These are phyloP conservation scores for Fusarium ambrosium DNA, from an alignment of 2,329 filamentous ascomycete species.

Conservation along the genomic window DNA sequence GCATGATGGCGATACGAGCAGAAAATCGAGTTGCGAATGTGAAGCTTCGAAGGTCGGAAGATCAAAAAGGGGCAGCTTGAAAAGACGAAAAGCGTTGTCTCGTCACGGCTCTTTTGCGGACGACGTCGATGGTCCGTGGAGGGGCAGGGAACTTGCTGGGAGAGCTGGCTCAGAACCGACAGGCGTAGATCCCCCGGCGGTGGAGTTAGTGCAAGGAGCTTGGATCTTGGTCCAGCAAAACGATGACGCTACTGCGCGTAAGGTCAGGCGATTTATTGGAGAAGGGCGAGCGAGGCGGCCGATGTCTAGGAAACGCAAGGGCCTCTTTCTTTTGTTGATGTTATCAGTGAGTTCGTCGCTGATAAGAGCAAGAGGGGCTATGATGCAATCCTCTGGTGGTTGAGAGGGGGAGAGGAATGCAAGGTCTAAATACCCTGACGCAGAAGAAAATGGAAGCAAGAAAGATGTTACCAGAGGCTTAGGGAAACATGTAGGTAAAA, in stretches of 20 bases:
- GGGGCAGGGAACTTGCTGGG: slow-evolving; percentile 43
- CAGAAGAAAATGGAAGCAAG: slow-evolving; percentile 27
- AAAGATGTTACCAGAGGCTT: slow-evolving; percentile 26
- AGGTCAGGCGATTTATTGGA: slow-evolving; percentile 47
- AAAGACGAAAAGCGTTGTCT: slow-evolving; percentile 27
- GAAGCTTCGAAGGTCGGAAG: neutral
- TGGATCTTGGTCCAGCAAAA: slow-evolving; percentile 37
- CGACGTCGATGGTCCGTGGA: slow-evolving; percentile 43
- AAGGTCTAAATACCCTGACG: slow-evolving; percentile 18
- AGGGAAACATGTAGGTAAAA: slow-evolving; percentile 10
- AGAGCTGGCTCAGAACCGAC: slow-evolving; percentile 37
- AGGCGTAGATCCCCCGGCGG: slow-evolving; percentile 44
- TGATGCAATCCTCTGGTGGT: neutral
- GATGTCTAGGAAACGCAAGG: slow-evolving; percentile 26
- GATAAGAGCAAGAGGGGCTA: neutral
- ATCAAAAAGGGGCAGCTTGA: slow-evolving; percentile 9
- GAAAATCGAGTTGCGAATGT: neutral
- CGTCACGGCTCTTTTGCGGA: slow-evolving; percentile 35
- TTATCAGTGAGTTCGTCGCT: slow-evolving; percentile 13
- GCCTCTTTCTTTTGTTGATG: slow-evolving; percentile 19
- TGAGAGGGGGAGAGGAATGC: neutral
- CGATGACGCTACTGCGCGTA: slow-evolving; percentile 48
- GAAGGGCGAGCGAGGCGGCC: slow-evolving; percentile 33
- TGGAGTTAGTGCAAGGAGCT: slow-evolving; percentile 48
- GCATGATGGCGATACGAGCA: slow-evolving; percentile 49